Percentiles rank a stretch among this genome's conserved stretches.
Conservation (phyloP, 495 filamentous ascomycete genomes). For the Staphylotrichum tortipilum region DNA sequence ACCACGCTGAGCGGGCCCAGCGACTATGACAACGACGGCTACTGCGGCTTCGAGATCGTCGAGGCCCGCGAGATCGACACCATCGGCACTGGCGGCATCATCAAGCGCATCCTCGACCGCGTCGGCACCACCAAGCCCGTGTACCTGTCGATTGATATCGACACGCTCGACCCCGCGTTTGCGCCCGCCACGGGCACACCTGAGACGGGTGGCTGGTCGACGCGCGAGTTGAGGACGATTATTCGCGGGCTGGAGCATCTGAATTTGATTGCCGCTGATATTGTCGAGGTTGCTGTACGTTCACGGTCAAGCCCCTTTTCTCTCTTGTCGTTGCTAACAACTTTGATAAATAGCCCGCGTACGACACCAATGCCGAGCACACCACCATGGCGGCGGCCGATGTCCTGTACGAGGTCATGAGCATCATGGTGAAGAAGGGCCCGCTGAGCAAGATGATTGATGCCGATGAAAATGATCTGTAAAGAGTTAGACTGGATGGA, state of each 20-base stretch:
- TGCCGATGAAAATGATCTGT: not conserved
- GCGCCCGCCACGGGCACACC: conserved; percentile 70
- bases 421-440: conserved; percentile 65
- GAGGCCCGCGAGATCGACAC: conserved; percentile 67
- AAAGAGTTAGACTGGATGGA: not conserved
- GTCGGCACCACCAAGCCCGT: conserved; percentile 58
- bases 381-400: conserved; percentile 80
- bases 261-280: conserved; percentile 67
- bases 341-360: conserved; percentile 53
- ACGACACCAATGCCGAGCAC: conserved; percentile 79
- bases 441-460: conserved; percentile 13
- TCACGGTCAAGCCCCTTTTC: not conserved
- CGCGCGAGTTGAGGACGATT: conserved; percentile 62
- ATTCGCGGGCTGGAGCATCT: conserved; percentile 60
- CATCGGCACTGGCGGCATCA: conserved; percentile 53
- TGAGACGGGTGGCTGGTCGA: conserved; percentile 71
- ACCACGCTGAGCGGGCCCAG: conserved; percentile 62
- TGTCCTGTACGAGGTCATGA: conserved; percentile 78
- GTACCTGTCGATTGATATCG: conserved; percentile 70
- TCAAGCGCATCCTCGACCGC: conserved; percentile 51
- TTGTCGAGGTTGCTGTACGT: conserved; percentile 67
- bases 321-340: not conserved
- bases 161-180: conserved; percentile 63
- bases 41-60: conserved; percentile 63
- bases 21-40: conserved; percentile 62